Conservation (phyloP, 495 filamentous ascomycete genomes). For the Penicillium diatomitis region DNA sequence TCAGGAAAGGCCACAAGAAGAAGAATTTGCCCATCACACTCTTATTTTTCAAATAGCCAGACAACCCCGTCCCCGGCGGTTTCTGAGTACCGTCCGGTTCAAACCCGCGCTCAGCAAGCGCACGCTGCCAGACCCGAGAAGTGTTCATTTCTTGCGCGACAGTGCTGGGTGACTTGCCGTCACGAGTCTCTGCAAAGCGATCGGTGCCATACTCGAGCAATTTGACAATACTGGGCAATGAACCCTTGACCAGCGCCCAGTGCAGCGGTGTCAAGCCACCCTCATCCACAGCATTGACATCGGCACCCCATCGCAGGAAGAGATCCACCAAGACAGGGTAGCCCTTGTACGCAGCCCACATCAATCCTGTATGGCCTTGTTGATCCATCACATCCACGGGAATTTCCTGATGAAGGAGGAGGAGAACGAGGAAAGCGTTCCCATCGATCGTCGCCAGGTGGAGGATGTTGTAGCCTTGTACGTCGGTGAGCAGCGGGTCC, state of each 20-base stretch:
- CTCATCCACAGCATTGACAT: slow-evolving; percentile 82
- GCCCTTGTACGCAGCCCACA: slow-evolving; percentile 99
- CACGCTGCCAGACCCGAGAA: slow-evolving; percentile 67
- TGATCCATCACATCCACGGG: slow-evolving; percentile 83
- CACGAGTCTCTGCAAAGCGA: slow-evolving; percentile 74
- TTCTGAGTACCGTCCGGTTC: slow-evolving; percentile 66
- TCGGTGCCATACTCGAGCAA: slow-evolving; percentile 91
- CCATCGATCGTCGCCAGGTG: slow-evolving; percentile 96
- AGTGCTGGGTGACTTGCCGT: slow-evolving; percentile 77
- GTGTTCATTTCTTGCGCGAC: slow-evolving; percentile 89
- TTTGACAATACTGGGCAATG: slow-evolving; percentile 75
- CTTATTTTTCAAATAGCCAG: slow-evolving; percentile 58
- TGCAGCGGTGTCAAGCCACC: slow-evolving; percentile 88
- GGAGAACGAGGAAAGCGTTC: slow-evolving; percentile 83
- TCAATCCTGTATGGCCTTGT: slow-evolving; percentile 82
- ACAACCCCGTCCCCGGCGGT: slow-evolving; percentile 41
- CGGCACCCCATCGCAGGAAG: slow-evolving; percentile 90
- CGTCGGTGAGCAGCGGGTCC: slow-evolving; percentile 79
- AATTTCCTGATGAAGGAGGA: slow-evolving; percentile 85
- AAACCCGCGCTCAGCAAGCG: slow-evolving; percentile 77
- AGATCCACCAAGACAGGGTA: slow-evolving; percentile 85
- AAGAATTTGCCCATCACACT: slow-evolving; percentile 77
- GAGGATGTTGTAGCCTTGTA: slow-evolving; percentile 92
- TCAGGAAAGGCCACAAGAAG: slow-evolving; percentile 78
- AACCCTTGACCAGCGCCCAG: slow-evolving; percentile 94